Evolutionary conservation across 2,329 filamentous ascomycete genomes (phyloP).

Genomic region (Colletotrichum phormii): DNA sequence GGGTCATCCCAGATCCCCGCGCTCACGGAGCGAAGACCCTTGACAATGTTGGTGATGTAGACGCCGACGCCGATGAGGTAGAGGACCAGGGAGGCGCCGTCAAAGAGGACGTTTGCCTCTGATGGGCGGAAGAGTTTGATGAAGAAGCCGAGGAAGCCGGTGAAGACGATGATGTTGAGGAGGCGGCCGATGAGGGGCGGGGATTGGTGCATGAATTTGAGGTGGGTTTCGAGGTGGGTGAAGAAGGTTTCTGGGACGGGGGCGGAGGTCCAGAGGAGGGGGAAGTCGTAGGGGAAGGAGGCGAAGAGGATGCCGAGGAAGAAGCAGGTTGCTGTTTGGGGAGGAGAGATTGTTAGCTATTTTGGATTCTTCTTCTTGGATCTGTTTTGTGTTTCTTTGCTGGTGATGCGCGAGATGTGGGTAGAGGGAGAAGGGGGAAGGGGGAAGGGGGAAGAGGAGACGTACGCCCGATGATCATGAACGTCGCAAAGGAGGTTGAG

Average conservation of each 20-base stretch:
- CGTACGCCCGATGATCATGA: constrained; percentile 95
- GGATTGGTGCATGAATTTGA: constrained; percentile 90
- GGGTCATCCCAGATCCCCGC: constrained; percentile 69
- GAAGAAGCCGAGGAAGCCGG: constrained; percentile 89
- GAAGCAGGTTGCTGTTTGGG: constrained; percentile 82
- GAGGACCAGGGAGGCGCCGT: constrained; percentile 82
- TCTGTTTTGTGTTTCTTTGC: no score
- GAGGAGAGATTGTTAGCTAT: constrained; percentile 10
- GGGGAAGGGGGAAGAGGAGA: constrained; percentile 43
- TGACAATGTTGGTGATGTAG: constrained; percentile 96
- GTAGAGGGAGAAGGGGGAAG: constrained; percentile 20
- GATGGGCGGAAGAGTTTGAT: constrained; percentile 94
- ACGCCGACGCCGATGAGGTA: constrained; percentile 91
- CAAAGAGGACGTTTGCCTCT: constrained; percentile 96
- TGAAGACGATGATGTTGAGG: constrained; percentile 90
- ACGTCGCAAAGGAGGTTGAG: constrained; percentile 87
- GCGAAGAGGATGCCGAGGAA: constrained; percentile 99
- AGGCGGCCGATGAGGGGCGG: constrained; percentile 93
- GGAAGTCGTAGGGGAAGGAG: constrained; percentile 94
- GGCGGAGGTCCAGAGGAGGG: constrained; percentile 82
- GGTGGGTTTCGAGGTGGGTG: constrained; percentile 87
- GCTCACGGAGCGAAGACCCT: constrained; percentile 87
- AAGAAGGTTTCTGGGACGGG: constrained; percentile 77
- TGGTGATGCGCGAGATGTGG: no score
- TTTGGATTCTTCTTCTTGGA: not conserved